These are phyloP conservation scores for Claviceps africana DNA, from an alignment of 2,329 filamentous ascomycete species.

Conservation along the genomic window DNA sequence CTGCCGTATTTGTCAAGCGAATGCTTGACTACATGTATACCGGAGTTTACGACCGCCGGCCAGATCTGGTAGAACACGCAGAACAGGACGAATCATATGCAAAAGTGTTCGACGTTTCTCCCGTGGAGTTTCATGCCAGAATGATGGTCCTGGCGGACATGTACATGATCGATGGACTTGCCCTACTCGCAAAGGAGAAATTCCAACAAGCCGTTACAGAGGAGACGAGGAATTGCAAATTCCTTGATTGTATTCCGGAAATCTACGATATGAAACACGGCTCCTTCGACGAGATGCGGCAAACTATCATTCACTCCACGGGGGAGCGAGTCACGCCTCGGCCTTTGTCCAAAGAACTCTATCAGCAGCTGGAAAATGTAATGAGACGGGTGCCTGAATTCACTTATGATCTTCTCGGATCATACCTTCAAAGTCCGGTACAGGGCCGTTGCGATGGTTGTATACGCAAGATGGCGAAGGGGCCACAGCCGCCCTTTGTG, in stretches of 20 bases:
- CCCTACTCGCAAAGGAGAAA: not conserved
- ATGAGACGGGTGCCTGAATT: not conserved
- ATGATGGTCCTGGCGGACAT: not conserved
- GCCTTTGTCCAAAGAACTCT: not conserved
- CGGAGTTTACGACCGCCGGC: not conserved
- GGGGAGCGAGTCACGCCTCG: not conserved
- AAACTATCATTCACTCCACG: not conserved
- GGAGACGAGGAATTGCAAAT: not conserved
- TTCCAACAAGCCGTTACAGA: not conserved
- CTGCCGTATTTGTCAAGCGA: not conserved
- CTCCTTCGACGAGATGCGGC: not conserved
- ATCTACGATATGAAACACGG: not conserved
- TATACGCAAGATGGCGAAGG: too few relatives aligned
- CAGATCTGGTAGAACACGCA: not conserved
- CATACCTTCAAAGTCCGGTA: not conserved
- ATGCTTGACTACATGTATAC: not conserved
- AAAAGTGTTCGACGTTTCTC: not conserved
- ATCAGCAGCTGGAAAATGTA: not conserved
- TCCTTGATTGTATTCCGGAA: not conserved
- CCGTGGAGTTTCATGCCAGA: not conserved
- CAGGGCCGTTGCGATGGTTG: too few relatives aligned
- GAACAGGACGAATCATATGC: not conserved
- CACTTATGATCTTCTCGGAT: not conserved
- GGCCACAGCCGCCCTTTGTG: too few relatives aligned
- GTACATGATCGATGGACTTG: not conserved